A percentile compares a stretch with the other conserved stretches of the same genome.
These are phyloP conservation scores for Zopfia rhizophila DNA, from an alignment of 2,329 filamentous ascomycete species.

Conservation along the genomic window DNA sequence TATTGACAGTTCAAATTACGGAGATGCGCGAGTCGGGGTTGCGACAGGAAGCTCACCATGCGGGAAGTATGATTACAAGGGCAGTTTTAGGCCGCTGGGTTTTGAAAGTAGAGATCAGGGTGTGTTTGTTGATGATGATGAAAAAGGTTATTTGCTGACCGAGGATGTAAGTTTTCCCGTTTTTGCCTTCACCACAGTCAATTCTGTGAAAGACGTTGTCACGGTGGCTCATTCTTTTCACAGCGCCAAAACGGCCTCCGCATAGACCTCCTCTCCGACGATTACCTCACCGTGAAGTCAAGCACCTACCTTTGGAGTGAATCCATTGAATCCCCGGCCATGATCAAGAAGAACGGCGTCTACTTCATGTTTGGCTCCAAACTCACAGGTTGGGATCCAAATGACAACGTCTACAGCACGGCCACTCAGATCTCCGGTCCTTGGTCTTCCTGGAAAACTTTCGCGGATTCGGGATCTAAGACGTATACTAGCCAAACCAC, in stretches of 20 bases:
- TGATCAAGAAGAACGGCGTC: slow-evolving; percentile 68
- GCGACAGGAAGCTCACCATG: slow-evolving; percentile 69
- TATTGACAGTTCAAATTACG: slow-evolving; percentile 70
- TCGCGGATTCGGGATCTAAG: slow-evolving; percentile 66
- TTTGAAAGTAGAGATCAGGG: slow-evolving; percentile 68
- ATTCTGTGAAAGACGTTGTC: slow-evolving; percentile 1
- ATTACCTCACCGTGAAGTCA: slow-evolving; percentile 64
- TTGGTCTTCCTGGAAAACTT: slow-evolving; percentile 70
- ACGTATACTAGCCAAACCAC: slow-evolving; percentile 71
- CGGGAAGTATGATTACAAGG: slow-evolving; percentile 66
- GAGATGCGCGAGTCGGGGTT: slow-evolving; percentile 72
- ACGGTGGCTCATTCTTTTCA: neutral
- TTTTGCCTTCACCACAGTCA: neutral
- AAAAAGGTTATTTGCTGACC: slow-evolving; percentile 69
- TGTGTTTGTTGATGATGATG: slow-evolving; percentile 70
- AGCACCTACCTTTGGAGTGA: slow-evolving; percentile 65
- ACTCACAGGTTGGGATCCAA: slow-evolving; percentile 63
- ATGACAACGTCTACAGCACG: slow-evolving; percentile 73
- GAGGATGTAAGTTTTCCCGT: slow-evolving; percentile 68
- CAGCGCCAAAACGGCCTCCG: slow-evolving; percentile 67
- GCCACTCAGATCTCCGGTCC: slow-evolving; percentile 67
- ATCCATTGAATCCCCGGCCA: slow-evolving; percentile 70
- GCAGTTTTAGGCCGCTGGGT: slow-evolving; percentile 59
- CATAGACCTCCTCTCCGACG: slow-evolving; percentile 65
- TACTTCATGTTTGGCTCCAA: slow-evolving; percentile 74